Percentiles rank a stretch among this genome's conserved stretches.
phyloP scores from a whole-genome alignment of 164 flowering plant species.

The Pachysandra terminalis region DNA sequence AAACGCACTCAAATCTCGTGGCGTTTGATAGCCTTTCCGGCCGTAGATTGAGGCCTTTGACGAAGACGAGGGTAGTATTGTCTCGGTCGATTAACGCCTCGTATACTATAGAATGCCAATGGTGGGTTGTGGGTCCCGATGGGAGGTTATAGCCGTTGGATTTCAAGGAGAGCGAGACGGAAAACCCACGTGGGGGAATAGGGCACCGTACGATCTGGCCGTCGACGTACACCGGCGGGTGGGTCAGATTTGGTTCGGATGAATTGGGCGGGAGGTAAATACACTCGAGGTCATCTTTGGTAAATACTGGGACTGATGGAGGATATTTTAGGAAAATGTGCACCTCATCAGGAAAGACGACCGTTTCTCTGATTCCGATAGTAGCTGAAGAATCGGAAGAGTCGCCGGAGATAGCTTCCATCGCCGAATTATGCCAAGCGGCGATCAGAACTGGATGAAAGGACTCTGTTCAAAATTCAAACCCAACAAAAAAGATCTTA shows the following conservation, averaged over 20 bases:
- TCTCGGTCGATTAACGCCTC: slow-evolving; percentile 58
- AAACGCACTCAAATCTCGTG: slow-evolving; percentile 48
- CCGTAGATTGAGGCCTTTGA: slow-evolving; percentile 67
- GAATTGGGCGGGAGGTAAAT: slow-evolving; percentile 32
- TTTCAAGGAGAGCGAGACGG: slow-evolving; percentile 29
- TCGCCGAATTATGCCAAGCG: slow-evolving; percentile 25
- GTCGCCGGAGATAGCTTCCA: slow-evolving; percentile 32
- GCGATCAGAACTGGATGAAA: slow-evolving; percentile 43
- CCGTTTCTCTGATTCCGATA: slow-evolving; percentile 41
- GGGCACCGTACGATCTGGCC: slow-evolving; percentile 61
- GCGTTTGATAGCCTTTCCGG: slow-evolving; percentile 35
- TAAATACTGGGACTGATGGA: slow-evolving; percentile 28
- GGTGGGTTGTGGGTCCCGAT: slow-evolving; percentile 29
- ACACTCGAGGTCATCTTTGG: slow-evolving; percentile 45
- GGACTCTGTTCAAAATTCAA: slow-evolving; percentile 23
- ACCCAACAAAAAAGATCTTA: too few species aligned
- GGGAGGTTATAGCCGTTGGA: slow-evolving; percentile 17
- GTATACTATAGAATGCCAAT: slow-evolving; percentile 59
- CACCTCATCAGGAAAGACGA: slow-evolving; percentile 63
- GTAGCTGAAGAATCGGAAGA: slow-evolving; percentile 5
- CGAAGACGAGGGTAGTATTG: slow-evolving; percentile 52
- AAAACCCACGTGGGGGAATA: slow-evolving; percentile 31
- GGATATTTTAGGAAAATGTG: slow-evolving; percentile 67
- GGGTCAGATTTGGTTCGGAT: slow-evolving; percentile 25
- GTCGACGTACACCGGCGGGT: slow-evolving; percentile 32